Base-by-base conservation (phyloP, 1,284 basidiomycete genomes). In the Singerocomus inundabilis region DNA sequence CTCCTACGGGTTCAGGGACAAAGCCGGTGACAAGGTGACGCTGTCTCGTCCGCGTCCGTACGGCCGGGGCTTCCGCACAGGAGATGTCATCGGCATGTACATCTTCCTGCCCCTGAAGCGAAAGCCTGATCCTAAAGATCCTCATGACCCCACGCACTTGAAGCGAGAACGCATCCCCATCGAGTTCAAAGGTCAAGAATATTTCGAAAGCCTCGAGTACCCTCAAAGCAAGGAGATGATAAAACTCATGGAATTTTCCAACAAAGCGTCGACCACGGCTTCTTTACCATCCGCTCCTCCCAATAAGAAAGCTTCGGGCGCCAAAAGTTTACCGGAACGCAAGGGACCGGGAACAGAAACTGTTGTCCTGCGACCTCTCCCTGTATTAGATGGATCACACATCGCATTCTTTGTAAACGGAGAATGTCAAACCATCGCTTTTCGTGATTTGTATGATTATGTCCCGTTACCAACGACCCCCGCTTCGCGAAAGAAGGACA, bases 381-480 rank as follows among this genome's bases (percentile, higher is more conserved):
- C 90, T 1, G 84, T 75, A 16, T 76, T 98, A 5, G 69, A 73
- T 3, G 82, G 81, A 15, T 94, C 93, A 1, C 82, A 80, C 48
- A 80, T 99, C 49, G 85, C 85, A 0, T 99, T 98, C 72, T 98
- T 92, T 68, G 76, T 98, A 49, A 98, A 99, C 57, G 97, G 97
- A 7, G 79, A 88, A 69, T 83, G 82, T 37, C 89, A 96, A 61
- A 89, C 89, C 9, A 74, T 82, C 31, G 97, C 96, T 3, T 99
- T 93, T 66, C 76, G 83, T 36, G 88, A 98, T 58, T 54, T 99
- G 12, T 95, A 92, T 68, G 93, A 97, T 69, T 99, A 87, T 66
- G 76, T 93, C 9, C 96, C 93, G 8, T 79, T 98, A n/a, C 81
- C 82, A 29, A 78, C 81, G 28, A 75, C 81, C 3, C 73, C 77